These are phyloP conservation scores for Dispira simplex DNA, from an alignment of 192 early-diverging fungal species.

Conservation along the genomic window DNA sequence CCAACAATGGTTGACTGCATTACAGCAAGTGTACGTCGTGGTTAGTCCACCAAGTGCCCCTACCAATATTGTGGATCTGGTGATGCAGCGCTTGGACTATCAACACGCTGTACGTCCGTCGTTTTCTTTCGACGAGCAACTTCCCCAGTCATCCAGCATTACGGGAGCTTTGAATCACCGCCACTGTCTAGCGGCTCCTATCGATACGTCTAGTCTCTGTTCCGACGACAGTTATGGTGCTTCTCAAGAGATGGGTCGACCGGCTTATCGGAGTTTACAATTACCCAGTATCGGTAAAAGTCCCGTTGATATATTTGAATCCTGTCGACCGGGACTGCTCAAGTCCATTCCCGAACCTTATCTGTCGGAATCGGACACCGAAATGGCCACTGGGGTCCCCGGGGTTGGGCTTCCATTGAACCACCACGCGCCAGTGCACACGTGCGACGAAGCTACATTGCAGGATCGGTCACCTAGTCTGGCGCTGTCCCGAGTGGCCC, in stretches of 20 bases:
- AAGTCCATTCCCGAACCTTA: background rate
- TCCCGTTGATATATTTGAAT: background rate
- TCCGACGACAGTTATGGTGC: background rate
- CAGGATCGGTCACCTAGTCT: background rate
- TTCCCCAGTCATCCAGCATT: background rate
- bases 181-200: background rate
- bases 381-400: too few relatives aligned
- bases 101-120: background rate
- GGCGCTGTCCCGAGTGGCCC: constrained; percentile 9
- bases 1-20: background rate
- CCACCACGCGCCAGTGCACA: background rate
- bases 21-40: background rate
- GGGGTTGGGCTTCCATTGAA: background rate
- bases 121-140: background rate
- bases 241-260: constrained; percentile 5
- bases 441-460: too few relatives aligned
- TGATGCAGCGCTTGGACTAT: constrained; percentile 7
- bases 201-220: constrained; percentile 1
- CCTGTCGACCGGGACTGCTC: background rate
- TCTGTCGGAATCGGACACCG: too few relatives aligned
- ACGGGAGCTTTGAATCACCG: background rate
- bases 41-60: background rate
- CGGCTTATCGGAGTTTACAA: constrained; percentile 1
- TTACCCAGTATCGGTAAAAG: background rate
- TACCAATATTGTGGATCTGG: constrained; percentile 4